These are phyloP conservation scores for Camelina hispida DNA, from an alignment of 345 rosid species.

Conservation along the genomic window DNA sequence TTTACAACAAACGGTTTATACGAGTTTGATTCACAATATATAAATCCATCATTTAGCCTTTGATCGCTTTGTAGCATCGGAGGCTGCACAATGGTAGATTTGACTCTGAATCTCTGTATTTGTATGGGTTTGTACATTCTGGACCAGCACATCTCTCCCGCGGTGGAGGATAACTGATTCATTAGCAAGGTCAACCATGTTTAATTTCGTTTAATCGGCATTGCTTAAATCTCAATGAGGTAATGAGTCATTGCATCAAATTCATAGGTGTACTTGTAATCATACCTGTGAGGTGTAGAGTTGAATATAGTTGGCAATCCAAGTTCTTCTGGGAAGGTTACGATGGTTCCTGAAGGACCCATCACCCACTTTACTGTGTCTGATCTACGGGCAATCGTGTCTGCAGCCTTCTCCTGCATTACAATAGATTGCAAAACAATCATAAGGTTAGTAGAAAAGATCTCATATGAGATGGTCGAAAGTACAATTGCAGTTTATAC, in stretches of 20 bases:
- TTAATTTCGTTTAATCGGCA: neutral
- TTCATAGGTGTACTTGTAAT: neutral
- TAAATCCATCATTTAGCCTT: constrained; percentile 35
- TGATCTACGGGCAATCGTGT: constrained; percentile 54
- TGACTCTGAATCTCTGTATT: constrained; percentile 83
- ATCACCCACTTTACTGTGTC: constrained; percentile 67
- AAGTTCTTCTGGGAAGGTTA: constrained; percentile 79
- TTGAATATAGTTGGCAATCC: constrained; percentile 78
- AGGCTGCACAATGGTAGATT: constrained; percentile 94
- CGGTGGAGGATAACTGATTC: constrained; percentile 83
- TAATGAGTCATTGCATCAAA: constrained; percentile 10
- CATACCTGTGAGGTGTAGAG: constrained; percentile 62
- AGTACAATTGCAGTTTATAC: constrained; percentile 41
- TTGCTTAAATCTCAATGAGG: neutral
- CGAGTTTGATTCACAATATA: constrained; percentile 1
- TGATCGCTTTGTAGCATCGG: constrained; percentile 84
- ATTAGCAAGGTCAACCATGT: constrained; percentile 12
- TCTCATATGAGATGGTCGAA: neutral
- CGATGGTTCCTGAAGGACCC: constrained; percentile 70
- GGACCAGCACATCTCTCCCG: constrained; percentile 90
- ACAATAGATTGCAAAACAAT: constrained; percentile 10
- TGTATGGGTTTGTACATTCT: constrained; percentile 73
- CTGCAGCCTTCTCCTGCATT: constrained; percentile 77
- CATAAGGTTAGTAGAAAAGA: constrained; percentile 14
- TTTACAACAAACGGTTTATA: constrained; percentile 17